These are phyloP conservation scores for Aspergillus vadensis DNA, from an alignment of 2,329 filamentous ascomycete genomes.

Conservation along the genomic window DNA sequence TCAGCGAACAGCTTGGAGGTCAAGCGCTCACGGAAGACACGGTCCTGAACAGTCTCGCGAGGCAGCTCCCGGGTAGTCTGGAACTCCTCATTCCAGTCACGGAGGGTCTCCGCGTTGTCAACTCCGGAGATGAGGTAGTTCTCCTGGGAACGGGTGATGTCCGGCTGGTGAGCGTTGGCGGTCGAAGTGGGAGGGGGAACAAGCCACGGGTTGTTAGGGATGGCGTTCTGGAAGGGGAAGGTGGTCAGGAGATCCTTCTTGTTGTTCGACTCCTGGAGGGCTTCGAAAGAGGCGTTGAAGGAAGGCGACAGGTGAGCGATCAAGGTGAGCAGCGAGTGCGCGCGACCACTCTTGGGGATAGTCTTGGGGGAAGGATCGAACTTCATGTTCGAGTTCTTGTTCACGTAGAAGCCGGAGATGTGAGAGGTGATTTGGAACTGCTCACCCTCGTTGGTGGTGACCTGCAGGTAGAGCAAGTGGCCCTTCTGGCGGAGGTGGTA, in stretches of 20 bases:
- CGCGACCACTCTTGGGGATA: slow-evolving; percentile 73
- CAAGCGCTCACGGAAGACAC: slow-evolving; percentile 91
- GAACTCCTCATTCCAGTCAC: slow-evolving; percentile 99
- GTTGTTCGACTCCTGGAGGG: slow-evolving; percentile 81
- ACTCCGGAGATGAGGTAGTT: slow-evolving; percentile 85
- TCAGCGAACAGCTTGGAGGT: slow-evolving; percentile 96
- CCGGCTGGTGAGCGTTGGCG: slow-evolving; percentile 71
- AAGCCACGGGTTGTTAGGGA: slow-evolving; percentile 89
- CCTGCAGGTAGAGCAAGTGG: slow-evolving; percentile 84
- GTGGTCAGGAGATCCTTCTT: slow-evolving; percentile 84
- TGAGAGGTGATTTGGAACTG: slow-evolving; percentile 92
- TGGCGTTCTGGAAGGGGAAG: slow-evolving; percentile 93
- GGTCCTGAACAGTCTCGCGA: slow-evolving; percentile 89
- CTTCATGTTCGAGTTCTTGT: slow-evolving; percentile 91
- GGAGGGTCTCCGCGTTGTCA: slow-evolving; percentile 89
- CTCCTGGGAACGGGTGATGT: slow-evolving; percentile 89
- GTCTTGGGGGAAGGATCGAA: slow-evolving; percentile 86
- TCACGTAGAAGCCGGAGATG: slow-evolving; percentile 94
- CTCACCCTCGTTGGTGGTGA: slow-evolving; percentile 92
- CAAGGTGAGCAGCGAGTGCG: slow-evolving; percentile 84
- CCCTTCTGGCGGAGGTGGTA: slow-evolving; percentile 88
- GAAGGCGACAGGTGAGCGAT: slow-evolving; percentile 79
- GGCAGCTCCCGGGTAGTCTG: slow-evolving; percentile 94
- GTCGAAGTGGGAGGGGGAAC: slow-evolving; percentile 68
- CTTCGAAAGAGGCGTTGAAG: slow-evolving; percentile 73